Evolutionary conservation across 1,284 basidiomycete genomes (phyloP).

Genomic region (Tylopilus sp.): DNA sequence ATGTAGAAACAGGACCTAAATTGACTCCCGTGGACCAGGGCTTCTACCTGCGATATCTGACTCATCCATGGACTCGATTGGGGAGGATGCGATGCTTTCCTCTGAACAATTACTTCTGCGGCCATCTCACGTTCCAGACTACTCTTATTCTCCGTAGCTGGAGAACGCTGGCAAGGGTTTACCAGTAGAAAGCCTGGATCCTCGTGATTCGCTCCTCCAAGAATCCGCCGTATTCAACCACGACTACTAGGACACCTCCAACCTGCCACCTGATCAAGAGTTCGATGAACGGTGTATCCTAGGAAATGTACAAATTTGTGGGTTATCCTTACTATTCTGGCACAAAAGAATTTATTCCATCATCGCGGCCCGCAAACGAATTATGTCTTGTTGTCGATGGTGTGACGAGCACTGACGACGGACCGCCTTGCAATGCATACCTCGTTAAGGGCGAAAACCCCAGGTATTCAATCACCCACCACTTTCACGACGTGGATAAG

Average conservation of each 20-base stretch:
- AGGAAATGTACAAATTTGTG: constrained; percentile 1
- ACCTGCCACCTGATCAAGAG: background rate
- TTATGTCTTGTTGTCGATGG: constrained; percentile 22
- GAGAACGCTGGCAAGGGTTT: background rate
- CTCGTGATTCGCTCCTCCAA: background rate
- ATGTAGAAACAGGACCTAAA: constrained; percentile 5
- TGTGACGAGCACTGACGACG: constrained; percentile 3
- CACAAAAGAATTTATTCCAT: background rate
- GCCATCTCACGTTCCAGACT: background rate
- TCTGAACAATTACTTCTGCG: background rate
- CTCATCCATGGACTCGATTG: background rate
- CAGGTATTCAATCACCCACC: constrained; percentile 25
- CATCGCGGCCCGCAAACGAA: constrained; percentile 2
- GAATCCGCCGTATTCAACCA: background rate
- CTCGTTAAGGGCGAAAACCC: background rate
- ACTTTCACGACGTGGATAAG: constrained; percentile 20
- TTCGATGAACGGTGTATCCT: background rate
- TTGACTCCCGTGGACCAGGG: background rate
- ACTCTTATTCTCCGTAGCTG: background rate
- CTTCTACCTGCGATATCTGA: too few relatives aligned
- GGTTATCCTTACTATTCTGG: background rate
- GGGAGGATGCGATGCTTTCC: background rate
- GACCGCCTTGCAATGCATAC: constrained; percentile 15
- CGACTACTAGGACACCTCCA: background rate
- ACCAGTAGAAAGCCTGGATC: background rate